These are phyloP conservation scores for Periglandula ipomoeae DNA, from an alignment of 2,329 filamentous ascomycete species.

Conservation along the genomic window DNA sequence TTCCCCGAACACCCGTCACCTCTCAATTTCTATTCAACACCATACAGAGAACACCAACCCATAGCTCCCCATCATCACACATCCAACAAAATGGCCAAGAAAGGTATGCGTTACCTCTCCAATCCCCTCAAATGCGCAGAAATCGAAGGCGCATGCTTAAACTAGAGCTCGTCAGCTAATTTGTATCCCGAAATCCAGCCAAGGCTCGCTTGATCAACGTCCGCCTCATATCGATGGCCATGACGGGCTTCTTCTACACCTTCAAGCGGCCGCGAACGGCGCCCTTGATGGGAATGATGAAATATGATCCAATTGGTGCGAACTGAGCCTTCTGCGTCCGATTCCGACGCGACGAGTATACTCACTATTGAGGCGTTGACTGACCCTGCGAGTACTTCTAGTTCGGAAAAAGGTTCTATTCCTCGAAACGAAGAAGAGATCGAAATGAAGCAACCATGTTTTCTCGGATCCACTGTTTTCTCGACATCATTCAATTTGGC, in stretches of 20 bases:
- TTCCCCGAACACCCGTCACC: slow-evolving; percentile 6
- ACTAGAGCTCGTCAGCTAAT: slow-evolving; percentile 6
- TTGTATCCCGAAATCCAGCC: slow-evolving; percentile 34
- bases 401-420: slow-evolving; percentile 95
- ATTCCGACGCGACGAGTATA: no score
- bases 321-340: not conserved
- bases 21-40: not conserved
- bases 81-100: slow-evolving; percentile 16
- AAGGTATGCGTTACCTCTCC: slow-evolving; percentile 10
- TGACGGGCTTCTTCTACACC: slow-evolving; percentile 96
- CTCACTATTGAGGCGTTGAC: no score
- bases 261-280: slow-evolving; percentile 73
- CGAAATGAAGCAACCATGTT: slow-evolving; percentile 33
- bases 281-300: slow-evolving; percentile 89
- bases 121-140: not conserved
- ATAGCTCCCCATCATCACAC: not conserved
- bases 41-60: not conserved
- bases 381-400: slow-evolving; percentile 26
- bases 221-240: slow-evolving; percentile 94
- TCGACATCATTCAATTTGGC: not conserved
- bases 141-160: not conserved
- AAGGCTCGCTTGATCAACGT: slow-evolving; percentile 91
- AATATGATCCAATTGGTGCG: slow-evolving; percentile 93
- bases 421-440: slow-evolving; percentile 80
- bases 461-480: not conserved